Conservation (phyloP, 176 grass and related monocot species). For the Bolboschoenus planiculmis region DNA sequence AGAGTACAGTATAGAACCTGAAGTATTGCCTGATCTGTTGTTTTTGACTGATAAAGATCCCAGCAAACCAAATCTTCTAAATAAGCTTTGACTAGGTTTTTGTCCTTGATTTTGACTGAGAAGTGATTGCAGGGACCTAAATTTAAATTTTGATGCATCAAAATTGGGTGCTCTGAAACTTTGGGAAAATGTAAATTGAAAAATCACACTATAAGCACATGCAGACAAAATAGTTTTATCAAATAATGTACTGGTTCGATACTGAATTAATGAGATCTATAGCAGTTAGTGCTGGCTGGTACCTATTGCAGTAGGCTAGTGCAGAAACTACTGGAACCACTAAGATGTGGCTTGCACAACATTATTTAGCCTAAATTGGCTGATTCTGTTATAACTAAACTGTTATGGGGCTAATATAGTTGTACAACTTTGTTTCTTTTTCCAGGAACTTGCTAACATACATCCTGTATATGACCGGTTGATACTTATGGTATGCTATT, state of each 20-base stretch:
- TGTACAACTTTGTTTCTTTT: conserved; percentile 9
- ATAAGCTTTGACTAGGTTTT: not conserved
- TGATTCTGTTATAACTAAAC: not conserved
- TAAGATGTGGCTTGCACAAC: not conserved
- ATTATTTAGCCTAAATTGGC: not conserved
- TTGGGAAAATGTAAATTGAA: not conserved
- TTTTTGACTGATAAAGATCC: not conserved
- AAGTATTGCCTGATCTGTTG: not conserved
- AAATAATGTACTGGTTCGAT: not conserved
- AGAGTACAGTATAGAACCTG: not conserved
- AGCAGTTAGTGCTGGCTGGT: not conserved
- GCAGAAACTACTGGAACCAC: not conserved
- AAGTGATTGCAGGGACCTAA: not conserved
- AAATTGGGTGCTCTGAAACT: not conserved
- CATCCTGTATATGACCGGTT: conserved; percentile 64
- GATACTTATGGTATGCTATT: conserved; percentile 71
- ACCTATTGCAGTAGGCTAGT: too few species aligned
- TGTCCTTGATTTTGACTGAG: not conserved
- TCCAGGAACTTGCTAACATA: conserved; percentile 58
- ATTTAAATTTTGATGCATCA: not conserved
- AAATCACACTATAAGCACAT: not conserved
- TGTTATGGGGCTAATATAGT: not conserved
- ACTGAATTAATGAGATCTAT: not conserved
- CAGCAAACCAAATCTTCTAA: not conserved
- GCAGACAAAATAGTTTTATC: not conserved